Conservation (phyloP, 1,284 basidiomycete species). For the Phaffia rhodozyma region DNA sequence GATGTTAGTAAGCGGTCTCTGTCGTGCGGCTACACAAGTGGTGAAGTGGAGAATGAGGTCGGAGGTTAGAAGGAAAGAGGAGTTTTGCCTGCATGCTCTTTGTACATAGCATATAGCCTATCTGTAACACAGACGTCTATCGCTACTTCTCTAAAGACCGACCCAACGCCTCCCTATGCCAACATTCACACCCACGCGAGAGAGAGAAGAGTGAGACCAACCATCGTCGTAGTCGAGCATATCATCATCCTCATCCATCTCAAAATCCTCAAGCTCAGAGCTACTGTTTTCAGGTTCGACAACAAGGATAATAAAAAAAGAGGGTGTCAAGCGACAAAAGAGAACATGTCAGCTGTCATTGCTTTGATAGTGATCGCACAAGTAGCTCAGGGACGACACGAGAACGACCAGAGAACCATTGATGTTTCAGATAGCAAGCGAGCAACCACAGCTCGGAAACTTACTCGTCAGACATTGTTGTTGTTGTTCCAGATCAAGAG, state of each 20-base stretch:
- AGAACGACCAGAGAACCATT: too few species aligned
- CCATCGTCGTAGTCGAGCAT: slow-evolving; percentile 51
- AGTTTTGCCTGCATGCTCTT: not conserved
- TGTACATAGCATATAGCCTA: not conserved
- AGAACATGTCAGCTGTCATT: too few species aligned
- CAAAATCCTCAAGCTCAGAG: slow-evolving; percentile 12
- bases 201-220: slow-evolving; percentile 29
- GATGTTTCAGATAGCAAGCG: too few species aligned
- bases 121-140: slow-evolving; percentile 3
- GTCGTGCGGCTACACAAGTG: not conserved
- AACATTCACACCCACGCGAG: not conserved
- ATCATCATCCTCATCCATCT: slow-evolving; percentile 43
- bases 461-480: too few species aligned
- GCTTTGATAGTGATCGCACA: too few species aligned
- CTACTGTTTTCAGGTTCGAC: not conserved
- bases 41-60: not conserved
- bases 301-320: too few species aligned
- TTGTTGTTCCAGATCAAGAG: too few species aligned
- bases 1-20: slow-evolving; percentile 19
- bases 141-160: slow-evolving; percentile 1
- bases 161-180: not conserved
- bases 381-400: too few species aligned
- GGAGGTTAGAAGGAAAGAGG: not conserved
- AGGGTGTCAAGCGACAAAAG: too few species aligned
- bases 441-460: too few species aligned